Percentiles rank a stretch among this genome's conserved stretches.
Evolutionary conservation across 2,329 filamentous ascomycete species (phyloP).

Genomic region (Endothia cerciana): DNA sequence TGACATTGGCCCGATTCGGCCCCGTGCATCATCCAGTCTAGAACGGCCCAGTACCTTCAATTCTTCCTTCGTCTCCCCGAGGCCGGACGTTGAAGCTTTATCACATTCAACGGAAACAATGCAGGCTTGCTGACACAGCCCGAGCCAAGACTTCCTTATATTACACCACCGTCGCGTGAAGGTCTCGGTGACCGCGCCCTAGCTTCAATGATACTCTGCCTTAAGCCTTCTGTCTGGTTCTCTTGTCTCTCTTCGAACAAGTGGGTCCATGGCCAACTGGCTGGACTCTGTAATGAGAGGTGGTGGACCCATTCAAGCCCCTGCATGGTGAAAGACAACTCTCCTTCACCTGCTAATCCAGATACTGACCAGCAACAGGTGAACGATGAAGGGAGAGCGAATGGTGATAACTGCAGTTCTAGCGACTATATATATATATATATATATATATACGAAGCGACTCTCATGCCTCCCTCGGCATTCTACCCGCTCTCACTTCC

Average conservation of each 20-base stretch:
- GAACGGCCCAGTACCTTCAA: background rate
- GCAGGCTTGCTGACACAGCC: background rate
- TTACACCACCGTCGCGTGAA: background rate
- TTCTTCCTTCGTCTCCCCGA: background rate
- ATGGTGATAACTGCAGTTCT: background rate
- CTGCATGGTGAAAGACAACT: background rate
- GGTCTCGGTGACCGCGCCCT: background rate
- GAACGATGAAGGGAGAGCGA: background rate
- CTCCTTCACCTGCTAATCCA: background rate
- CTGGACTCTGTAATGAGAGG: background rate
- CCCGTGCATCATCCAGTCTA: background rate
- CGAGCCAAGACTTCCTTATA: background rate
- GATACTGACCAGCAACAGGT: background rate
- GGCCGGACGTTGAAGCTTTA: background rate
- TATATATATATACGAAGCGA: no score
- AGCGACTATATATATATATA: background rate
- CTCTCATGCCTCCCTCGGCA: background rate
- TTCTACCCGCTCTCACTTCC: background rate
- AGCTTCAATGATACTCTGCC: background rate
- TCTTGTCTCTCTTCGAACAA: background rate
- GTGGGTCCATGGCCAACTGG: conserved; percentile 11
- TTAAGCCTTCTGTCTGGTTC: background rate
- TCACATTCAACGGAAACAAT: background rate
- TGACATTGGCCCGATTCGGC: background rate
- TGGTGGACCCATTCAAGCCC: background rate